phyloP scores from a whole-genome alignment of 148 eudicot species.

The Rhododendron williamsianum region DNA sequence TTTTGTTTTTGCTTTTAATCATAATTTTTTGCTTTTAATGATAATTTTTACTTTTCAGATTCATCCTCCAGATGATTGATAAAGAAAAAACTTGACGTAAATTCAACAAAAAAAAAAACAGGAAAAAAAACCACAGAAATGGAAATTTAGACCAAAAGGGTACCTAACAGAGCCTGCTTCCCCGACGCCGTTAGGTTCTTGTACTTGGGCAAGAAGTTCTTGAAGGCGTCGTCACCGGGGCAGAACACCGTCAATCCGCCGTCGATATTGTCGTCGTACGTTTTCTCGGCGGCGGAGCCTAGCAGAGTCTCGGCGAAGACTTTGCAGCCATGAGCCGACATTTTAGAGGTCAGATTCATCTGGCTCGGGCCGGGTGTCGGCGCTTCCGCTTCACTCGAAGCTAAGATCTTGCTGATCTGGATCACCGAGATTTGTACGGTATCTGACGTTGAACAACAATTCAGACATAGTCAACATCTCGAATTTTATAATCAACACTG shows the following conservation, averaged over 20 bases:
- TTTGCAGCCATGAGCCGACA: slow-evolving; percentile 89
- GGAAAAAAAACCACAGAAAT: not conserved
- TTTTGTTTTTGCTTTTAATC: no score
- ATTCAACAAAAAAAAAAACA: not conserved
- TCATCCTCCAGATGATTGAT: no score
- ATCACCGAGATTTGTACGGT: slow-evolving; percentile 82
- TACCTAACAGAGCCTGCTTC: slow-evolving; percentile 45
- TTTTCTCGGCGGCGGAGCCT: slow-evolving; percentile 41
- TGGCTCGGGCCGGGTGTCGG: slow-evolving; percentile 66
- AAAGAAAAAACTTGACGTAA: no score
- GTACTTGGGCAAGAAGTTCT: slow-evolving; percentile 53
- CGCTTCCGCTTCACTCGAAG: slow-evolving; percentile 56
- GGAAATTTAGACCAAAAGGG: not conserved
- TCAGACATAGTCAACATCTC: not conserved
- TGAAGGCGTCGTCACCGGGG: slow-evolving; percentile 72
- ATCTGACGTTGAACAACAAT: not conserved
- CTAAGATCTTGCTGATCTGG: slow-evolving; percentile 55
- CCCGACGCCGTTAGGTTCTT: slow-evolving; percentile 58
- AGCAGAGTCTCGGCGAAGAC: slow-evolving; percentile 66
- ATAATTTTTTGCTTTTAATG: no score
- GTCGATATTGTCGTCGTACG: slow-evolving; percentile 41
- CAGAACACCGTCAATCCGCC: slow-evolving; percentile 86
- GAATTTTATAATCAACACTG: no score
- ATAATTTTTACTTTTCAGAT: no score
- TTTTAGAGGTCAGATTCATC: slow-evolving; percentile 50